Evolutionary conservation across 148 eudicot genomes (phyloP).

Genomic region (Oxyria digyna): DNA sequence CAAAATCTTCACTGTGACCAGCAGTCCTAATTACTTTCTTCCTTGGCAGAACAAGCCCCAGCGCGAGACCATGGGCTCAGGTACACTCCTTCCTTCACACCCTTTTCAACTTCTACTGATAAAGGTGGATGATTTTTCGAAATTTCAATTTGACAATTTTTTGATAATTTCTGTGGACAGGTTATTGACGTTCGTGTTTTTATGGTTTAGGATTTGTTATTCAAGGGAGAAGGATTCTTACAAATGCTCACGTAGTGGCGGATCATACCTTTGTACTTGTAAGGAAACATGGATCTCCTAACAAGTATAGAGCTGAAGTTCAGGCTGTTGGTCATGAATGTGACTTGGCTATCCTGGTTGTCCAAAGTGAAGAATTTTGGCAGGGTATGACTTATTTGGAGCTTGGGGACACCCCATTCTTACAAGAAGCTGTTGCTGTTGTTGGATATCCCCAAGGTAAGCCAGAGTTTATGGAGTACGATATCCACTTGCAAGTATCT

Average conservation of each 20-base stretch:
- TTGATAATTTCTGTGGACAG: background rate
- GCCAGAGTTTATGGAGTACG: background rate
- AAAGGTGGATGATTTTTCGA: background rate
- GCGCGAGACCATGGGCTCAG: constrained; percentile 89
- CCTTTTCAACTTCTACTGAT: background rate
- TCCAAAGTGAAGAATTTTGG: constrained; percentile 88
- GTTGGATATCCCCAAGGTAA: constrained; percentile 98
- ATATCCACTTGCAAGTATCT: background rate
- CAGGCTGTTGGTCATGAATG: constrained; percentile 96
- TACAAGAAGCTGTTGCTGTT: constrained; percentile 94
- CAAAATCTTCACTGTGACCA: constrained; percentile 78
- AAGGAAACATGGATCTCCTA: constrained; percentile 91
- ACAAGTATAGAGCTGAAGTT: constrained; percentile 84
- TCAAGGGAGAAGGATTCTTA: constrained; percentile 71
- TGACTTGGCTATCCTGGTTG: constrained; percentile 77
- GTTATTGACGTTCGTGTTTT: too few relatives aligned
- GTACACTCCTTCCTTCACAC: constrained; percentile 11
- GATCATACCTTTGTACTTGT: constrained; percentile 93
- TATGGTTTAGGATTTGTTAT: constrained; percentile 70
- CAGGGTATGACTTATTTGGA: constrained; percentile 76
- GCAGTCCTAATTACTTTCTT: constrained; percentile 71
- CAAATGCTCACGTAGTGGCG: constrained; percentile 97
- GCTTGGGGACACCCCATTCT: constrained; percentile 78
- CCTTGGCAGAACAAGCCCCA: constrained; percentile 98
- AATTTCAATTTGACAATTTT: background rate